Evolutionary conservation across 768 basidiomycete species (phyloP), one percentile per base, ranked within the genome.

Genomic region (Strobilomyces echinocephalus): DNA sequence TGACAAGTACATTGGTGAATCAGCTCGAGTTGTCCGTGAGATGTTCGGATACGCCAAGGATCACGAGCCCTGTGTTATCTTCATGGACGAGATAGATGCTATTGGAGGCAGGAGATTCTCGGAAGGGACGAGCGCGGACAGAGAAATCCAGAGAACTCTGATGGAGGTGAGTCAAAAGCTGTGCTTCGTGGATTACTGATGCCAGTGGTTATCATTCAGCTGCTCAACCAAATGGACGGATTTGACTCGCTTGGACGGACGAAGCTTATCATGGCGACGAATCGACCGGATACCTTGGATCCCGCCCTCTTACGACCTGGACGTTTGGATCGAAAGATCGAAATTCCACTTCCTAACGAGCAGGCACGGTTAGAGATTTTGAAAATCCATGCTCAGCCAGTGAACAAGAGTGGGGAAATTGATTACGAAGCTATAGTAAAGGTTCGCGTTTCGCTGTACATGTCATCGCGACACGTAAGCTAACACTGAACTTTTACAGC

Each of bases 251-350:
- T 99, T 28, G 97, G 97, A 42, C 79, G 78, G 59, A 97, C 95
- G 33, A 98, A 98, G 72, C 81, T 98, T 49, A 99, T 99, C 70
- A 97, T 98, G 92, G 97, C 97, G n/a, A 99, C 97, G 24, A 99
- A 98, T 76, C 80, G 97, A 65, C 97, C 97, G 0, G 97, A 99
- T 70, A 98, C 95, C 2, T 82, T 97, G 33, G 97, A 98, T 72
- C 97, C 97, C 14, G 95, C 95, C 14, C 83, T 99, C 21, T 79
- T 99, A 51, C 90, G 95, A 50, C 95, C 95, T 8, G 97, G 97
- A 42, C 88, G 97, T 49, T 76, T 99, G 38, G 97, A 99, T 71
- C 81, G 95, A 43, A 98, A 98, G 74, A 95, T 99, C 58, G 95
- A 98, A 74, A 90, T 99, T 46, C 95, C 95, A 9, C 76, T 98